These are phyloP conservation scores for Nakazawaea pomicola DNA, from an alignment of 805 yeast genomes.

Conservation along the genomic window DNA sequence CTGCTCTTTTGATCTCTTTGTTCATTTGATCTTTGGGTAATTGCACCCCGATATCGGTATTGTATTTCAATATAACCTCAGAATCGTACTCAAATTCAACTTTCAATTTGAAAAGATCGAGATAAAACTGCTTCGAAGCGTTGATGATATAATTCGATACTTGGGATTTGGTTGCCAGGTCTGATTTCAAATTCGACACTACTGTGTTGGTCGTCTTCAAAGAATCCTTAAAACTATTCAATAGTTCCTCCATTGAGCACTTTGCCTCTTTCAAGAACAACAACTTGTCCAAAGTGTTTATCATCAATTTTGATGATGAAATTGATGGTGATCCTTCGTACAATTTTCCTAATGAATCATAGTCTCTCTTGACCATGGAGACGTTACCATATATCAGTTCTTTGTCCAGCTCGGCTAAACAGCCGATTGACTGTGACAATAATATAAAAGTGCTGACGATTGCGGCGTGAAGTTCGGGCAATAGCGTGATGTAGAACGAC, in stretches of 20 bases:
- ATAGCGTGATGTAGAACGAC: not conserved
- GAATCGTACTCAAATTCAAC: not conserved
- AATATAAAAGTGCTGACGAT: conserved; percentile 1
- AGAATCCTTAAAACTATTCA: conserved; percentile 2
- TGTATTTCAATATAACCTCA: not conserved
- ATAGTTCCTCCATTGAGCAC: conserved; percentile 1
- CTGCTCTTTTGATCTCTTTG: no score
- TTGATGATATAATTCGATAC: not conserved
- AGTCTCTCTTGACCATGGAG: not conserved
- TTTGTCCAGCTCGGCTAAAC: not conserved
- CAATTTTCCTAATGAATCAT: not conserved
- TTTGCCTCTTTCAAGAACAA: not conserved
- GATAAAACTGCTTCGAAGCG: conserved; percentile 7
- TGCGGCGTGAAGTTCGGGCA: not conserved
- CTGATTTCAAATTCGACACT: not conserved
- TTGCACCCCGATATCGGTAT: conserved; percentile 1
- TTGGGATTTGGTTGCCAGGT: not conserved
- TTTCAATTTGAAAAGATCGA: not conserved
- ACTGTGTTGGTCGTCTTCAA: not conserved
- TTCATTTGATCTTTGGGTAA: no score
- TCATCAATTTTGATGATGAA: not conserved
- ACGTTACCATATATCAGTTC: not conserved
- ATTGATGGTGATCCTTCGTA: not conserved
- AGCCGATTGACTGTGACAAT: not conserved
- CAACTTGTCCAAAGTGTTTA: not conserved